Evolutionary conservation across 1,284 basidiomycete species (phyloP).

Genomic region (Malassezia dermatis): DNA sequence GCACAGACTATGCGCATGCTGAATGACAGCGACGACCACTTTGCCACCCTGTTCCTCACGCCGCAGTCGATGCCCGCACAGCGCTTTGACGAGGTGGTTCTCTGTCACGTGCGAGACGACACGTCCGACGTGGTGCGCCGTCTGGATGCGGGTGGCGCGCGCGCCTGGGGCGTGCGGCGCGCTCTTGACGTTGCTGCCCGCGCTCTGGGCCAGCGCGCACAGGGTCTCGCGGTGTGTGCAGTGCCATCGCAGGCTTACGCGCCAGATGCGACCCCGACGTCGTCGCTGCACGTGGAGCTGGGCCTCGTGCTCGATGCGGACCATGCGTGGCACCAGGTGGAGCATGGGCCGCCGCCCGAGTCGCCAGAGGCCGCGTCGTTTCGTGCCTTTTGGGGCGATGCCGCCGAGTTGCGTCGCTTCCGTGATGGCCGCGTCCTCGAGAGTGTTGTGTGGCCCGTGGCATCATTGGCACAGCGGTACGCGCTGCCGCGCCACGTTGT

Average conservation of each 20-base stretch:
- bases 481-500: constrained; percentile 69
- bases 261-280: not conserved
- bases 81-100: constrained; percentile 47
- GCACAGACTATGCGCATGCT: constrained; percentile 36
- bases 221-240: not conserved
- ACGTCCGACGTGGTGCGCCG: not conserved
- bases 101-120: not conserved
- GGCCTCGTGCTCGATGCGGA: constrained; percentile 28
- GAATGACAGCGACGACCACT: constrained; percentile 55
- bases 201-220: constrained; percentile 11
- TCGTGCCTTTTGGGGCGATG: constrained; percentile 78
- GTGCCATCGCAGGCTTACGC: not conserved
- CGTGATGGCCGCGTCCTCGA: constrained; percentile 87
- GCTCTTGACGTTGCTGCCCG: not conserved
- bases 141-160: constrained; percentile 9
- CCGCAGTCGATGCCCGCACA: constrained; percentile 34
- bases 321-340: constrained; percentile 42
- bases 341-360: constrained; percentile 53
- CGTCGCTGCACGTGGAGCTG: constrained; percentile 17
- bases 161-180: not conserved
- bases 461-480: constrained; percentile 51
- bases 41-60: constrained; percentile 62
- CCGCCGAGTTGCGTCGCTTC: constrained; percentile 88
- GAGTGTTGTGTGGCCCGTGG: constrained; percentile 74
- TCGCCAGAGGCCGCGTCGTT: constrained; percentile 55